Evolutionary conservation across 352 stramenopile genomes (phyloP), one percentile per base, ranked within the genome.

Genomic region (Pythium dissotocum): DNA sequence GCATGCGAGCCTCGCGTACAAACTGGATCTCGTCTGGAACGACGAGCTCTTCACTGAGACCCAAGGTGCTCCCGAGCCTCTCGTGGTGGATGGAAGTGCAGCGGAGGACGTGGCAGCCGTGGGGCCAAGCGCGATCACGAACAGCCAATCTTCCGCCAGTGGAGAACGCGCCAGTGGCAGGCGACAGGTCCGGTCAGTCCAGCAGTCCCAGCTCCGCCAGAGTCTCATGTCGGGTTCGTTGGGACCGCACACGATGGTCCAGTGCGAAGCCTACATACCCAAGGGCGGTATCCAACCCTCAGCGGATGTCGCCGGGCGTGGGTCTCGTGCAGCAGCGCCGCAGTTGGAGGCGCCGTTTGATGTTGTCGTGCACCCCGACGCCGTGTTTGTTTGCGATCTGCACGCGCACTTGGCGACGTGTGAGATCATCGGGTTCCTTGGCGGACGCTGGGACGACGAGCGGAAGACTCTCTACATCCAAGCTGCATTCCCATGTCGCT

Each of bases 371-470:
- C 89, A 97, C 65, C 92, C 95, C 13, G 89, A 98, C 55, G 93
- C 83, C 5, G 83, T 81, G 5, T 97, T 98, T 64, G 77, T 98
- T 7, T 92, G 89, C 59, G 95, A 98, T 66, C 70, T 98, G 56
- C 95, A 98, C 71, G 82, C 92, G 6, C 95, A 98, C 63, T 77
- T 98, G 53, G 91, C 89, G 14, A 94, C 90, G 18, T 95, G 87
- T 38, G 95, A 98, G 80, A 97, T 98, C 58, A 98, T 98, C 61
- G 95, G 95, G 0, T 97, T 98, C 58, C 70, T 98, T 38, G 95
- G 88, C 58, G 95, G 95, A 2, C 81, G 84, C n/a, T 98, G 91
- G 84, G 83, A 97, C 63, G 73, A 82, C 64, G 68, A 30, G 6
- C 87, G 77, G 16, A 92, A 93, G 55, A 96, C 76, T 2, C 71